Conservation (phyloP, 148 eudicot genomes). For the Heliosperma pusillum region DNA sequence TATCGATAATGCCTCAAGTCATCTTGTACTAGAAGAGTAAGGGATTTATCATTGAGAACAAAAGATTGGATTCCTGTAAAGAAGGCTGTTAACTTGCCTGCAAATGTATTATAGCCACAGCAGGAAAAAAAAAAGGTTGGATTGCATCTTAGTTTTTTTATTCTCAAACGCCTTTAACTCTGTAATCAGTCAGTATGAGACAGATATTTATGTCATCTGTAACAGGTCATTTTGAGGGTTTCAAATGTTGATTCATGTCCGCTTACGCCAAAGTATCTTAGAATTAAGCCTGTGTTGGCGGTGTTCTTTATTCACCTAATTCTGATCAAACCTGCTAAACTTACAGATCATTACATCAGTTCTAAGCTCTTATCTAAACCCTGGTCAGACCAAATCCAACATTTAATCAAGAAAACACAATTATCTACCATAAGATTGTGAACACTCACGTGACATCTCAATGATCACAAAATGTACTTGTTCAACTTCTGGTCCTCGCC, state of each 20-base stretch:
- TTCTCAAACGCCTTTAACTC: background rate
- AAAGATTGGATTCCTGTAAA: background rate
- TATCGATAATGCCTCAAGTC: background rate
- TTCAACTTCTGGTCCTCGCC: slow-evolving; percentile 79
- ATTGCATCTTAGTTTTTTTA: background rate
- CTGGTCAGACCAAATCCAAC: background rate
- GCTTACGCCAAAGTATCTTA: background rate
- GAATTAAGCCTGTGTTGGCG: background rate
- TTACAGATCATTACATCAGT: background rate
- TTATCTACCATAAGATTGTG: background rate
- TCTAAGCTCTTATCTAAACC: slow-evolving; percentile 3
- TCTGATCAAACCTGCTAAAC: background rate
- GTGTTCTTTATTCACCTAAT: background rate
- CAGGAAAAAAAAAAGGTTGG: background rate
- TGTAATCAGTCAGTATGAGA: background rate
- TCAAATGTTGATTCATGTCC: background rate
- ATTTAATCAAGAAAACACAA: background rate
- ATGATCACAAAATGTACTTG: slow-evolving; percentile 73
- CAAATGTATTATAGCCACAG: background rate
- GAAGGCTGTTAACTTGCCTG: background rate
- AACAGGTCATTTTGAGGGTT: background rate
- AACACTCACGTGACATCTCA: slow-evolving; percentile 90
- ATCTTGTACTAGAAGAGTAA: background rate
- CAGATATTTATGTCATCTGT: background rate
- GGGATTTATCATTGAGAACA: background rate